Conservation (phyloP, 2,329 filamentous ascomycete species). For the Pseudogymnoascus sp. region DNA sequence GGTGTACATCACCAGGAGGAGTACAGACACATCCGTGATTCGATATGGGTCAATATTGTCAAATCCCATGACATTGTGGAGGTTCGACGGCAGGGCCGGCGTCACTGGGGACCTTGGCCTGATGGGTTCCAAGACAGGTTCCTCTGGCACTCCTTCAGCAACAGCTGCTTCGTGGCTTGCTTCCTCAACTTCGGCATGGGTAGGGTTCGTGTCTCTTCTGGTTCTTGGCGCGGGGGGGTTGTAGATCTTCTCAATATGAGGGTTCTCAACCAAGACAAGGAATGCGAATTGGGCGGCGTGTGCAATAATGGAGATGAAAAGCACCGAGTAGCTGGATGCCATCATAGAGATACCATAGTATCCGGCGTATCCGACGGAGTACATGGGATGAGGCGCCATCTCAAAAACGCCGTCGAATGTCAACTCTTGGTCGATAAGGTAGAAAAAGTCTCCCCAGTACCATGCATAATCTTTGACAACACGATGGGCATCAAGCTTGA, state of each 20-base stretch:
- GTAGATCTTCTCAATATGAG: slow-evolving; percentile 97
- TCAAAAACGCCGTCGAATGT: slow-evolving; percentile 99
- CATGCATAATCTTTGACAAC: slow-evolving; percentile 99
- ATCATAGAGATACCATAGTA: slow-evolving; percentile 98
- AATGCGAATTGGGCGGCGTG: slow-evolving; percentile 94
- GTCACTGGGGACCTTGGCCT: slow-evolving; percentile 32
- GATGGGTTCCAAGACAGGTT: slow-evolving; percentile 10
- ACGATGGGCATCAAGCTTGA: slow-evolving; percentile 93
- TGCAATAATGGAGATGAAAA: slow-evolving; percentile 92
- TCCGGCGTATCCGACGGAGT: slow-evolving; percentile 93
- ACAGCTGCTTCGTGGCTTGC: slow-evolving; percentile 30
- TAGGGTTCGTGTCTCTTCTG: slow-evolving; percentile 35
- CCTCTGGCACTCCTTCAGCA: slow-evolving; percentile 28
- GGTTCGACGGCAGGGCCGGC: slow-evolving; percentile 51
- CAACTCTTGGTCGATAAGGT: slow-evolving; percentile 92
- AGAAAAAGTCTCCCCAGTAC: slow-evolving; percentile 99
- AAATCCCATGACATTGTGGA: slow-evolving; percentile 78
- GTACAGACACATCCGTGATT: slow-evolving; percentile 72
- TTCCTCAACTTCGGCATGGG: slow-evolving; percentile 28
- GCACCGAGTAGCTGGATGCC: slow-evolving; percentile 93
- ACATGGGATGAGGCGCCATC: slow-evolving; percentile 98
- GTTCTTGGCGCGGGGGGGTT: slow-evolving; percentile 71
- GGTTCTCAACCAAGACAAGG: slow-evolving; percentile 85
- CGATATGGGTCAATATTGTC: slow-evolving; percentile 83
- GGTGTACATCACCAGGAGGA: slow-evolving; percentile 71